phyloP scores from a whole-genome alignment of 2,329 filamentous ascomycete species.

The Dryadomyces quercus-mongolicae region DNA sequence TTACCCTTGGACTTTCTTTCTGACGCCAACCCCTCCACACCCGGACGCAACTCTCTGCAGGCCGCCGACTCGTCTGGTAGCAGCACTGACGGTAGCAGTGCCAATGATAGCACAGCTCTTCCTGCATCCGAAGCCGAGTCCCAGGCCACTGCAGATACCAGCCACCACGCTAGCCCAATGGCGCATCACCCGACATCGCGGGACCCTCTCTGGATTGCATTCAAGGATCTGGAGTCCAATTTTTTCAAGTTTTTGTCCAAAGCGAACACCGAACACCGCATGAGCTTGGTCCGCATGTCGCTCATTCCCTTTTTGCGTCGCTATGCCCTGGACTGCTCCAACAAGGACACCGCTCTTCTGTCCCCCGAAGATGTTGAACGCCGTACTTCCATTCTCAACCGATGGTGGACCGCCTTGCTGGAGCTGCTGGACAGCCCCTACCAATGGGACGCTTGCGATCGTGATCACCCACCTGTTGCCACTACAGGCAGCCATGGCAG shows the following conservation, averaged over 20 bases:
- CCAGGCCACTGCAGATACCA: conserved; percentile 31
- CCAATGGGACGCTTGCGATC: conserved; percentile 5
- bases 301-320: conserved; percentile 68
- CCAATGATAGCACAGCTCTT: conserved; percentile 12
- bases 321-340: conserved; percentile 56
- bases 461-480: too few species aligned
- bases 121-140: conserved; percentile 18
- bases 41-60: conserved; percentile 13
- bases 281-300: conserved; percentile 58
- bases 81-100: conserved; percentile 14
- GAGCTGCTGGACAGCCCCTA: conserved; percentile 60
- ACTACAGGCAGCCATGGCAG: too few species aligned
- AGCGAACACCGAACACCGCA: conserved; percentile 55
- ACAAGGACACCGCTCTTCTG: conserved; percentile 36
- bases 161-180: conserved; percentile 24
- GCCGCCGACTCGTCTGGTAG: conserved; percentile 15
- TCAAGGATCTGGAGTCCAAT: conserved; percentile 40
- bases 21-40: not conserved
- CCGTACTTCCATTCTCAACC: conserved; percentile 67
- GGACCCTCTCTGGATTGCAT: conserved; percentile 43
- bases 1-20: not conserved
- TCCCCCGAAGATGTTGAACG: conserved; percentile 74
- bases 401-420: conserved; percentile 78
- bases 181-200: conserved; percentile 24
- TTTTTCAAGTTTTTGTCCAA: conserved; percentile 54